Evolutionary conservation across 768 basidiomycete species (phyloP), one percentile per base, ranked within the genome.

Genomic region (Boletus tomentosulus): DNA sequence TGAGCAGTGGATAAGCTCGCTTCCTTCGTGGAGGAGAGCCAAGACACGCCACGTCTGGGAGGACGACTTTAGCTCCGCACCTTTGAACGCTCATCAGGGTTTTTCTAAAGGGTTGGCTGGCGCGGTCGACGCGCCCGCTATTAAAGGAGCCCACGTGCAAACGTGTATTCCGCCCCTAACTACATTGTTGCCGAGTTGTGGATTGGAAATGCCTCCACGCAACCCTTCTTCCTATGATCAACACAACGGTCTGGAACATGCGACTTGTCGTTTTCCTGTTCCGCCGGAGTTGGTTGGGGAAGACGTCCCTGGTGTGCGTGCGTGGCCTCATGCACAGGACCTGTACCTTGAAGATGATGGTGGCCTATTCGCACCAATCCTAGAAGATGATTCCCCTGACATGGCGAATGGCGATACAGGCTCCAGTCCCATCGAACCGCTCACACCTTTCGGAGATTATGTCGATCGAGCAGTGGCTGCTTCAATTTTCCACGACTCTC

Each of bases 111-210:
- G 86, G 87, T 89, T 89, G 82, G 76, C 80, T 71, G 75, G 71
- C 74, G 84, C 87, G 85, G 83, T 69, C 69, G 81, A 87, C 87
- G 85, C 85, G 75, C 69, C 79, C 66, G 85, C 82, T 75, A 88
- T 87, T 87, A 89, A 89, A 87, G 87, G 87, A 83, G 66, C 79
- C 72, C 85, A 74, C 84, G 86, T 85, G 81, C 78, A 89, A 81
- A 84, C 85, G 83, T 84, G 85, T 77, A 79, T 84, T 84, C 86
- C 87, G 86, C 88, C 88, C 87, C 72, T 71, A 60, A 76, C 60
- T 25, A 64, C 67, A 34, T 64, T 70, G 30, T 28, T 39, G 3
- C 41, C 53, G 34, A 48, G 48, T 43, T 35, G 51, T 48, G 44
- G 28, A 55, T 46, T 46, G 15, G 59, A 63, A 24, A 64, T 63